Percentiles rank a stretch among this genome's conserved stretches.
Conservation (phyloP, 1,284 basidiomycete genomes). For the Athelia psychrophila region DNA sequence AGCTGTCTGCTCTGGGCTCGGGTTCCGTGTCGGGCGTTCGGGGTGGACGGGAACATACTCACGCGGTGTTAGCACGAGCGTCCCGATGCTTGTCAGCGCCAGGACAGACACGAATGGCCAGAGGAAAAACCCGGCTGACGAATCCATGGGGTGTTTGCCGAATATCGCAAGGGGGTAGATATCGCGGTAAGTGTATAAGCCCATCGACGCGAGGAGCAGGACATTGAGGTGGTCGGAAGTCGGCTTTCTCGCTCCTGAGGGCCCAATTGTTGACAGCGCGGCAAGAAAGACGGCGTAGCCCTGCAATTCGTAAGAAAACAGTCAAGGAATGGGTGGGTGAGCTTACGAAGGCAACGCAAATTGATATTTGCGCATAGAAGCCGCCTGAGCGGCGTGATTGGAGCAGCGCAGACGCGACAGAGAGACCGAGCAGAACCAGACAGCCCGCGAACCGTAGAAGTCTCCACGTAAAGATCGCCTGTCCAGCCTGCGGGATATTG, state of each 20-base stretch:
- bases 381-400: neutral
- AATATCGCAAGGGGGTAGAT: constrained; percentile 51
- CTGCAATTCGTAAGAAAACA: neutral
- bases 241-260: too few species aligned
- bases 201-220: constrained; percentile 23
- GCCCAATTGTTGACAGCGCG: too few species aligned
- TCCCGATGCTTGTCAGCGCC: constrained; percentile 12
- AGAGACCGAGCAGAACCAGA: too few species aligned
- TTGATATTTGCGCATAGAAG: too few species aligned
- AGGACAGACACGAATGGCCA: constrained; percentile 20
- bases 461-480: too few species aligned
- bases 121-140: constrained; percentile 17
- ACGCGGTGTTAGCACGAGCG: constrained; percentile 18
- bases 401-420: too few species aligned
- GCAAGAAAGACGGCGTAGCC: too few species aligned
- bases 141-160: constrained; percentile 18
- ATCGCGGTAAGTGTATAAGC: constrained; percentile 50
- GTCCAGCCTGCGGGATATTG: too few species aligned
- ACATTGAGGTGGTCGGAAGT: constrained; percentile 18
- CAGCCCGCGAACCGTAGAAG: too few species aligned
- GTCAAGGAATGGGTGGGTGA: neutral
- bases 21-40: constrained; percentile 9
- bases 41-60: constrained; percentile 22
- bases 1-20: too few species aligned
- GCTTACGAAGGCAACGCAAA: too few species aligned